These are phyloP conservation scores for Metrosideros polymorpha DNA, from an alignment of 441 rosid genomes.

Conservation along the genomic window DNA sequence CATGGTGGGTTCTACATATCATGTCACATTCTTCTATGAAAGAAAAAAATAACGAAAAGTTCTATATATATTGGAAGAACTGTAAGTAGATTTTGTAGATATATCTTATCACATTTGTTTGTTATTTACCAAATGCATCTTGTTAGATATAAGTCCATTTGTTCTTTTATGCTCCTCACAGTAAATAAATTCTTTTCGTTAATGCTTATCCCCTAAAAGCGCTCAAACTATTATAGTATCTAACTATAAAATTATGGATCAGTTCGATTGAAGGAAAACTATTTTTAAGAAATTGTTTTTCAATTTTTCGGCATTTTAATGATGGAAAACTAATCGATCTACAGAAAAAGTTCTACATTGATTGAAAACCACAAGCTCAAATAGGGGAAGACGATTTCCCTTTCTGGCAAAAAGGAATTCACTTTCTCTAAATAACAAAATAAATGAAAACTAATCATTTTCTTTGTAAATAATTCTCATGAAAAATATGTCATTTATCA, in stretches of 20 bases:
- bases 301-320: accelerated
- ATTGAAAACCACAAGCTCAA: background rate
- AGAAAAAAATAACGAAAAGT: background rate
- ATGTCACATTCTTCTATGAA: background rate
- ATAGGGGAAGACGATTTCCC: too few species aligned
- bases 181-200: background rate
- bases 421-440: background rate
- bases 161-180: background rate
- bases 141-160: background rate
- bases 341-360: background rate
- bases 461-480: background rate
- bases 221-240: background rate
- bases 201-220: background rate
- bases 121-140: background rate
- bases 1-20: background rate
- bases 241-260: background rate
- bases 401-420: accelerated
- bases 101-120: background rate
- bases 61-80: background rate
- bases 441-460: background rate
- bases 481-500: background rate
- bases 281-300: background rate
- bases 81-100: background rate
- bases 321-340: background rate
- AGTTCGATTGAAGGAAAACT: background rate